Evolutionary conservation across 1,284 basidiomycete genomes (phyloP).

Genomic region (Ceratobasidium sp.): DNA sequence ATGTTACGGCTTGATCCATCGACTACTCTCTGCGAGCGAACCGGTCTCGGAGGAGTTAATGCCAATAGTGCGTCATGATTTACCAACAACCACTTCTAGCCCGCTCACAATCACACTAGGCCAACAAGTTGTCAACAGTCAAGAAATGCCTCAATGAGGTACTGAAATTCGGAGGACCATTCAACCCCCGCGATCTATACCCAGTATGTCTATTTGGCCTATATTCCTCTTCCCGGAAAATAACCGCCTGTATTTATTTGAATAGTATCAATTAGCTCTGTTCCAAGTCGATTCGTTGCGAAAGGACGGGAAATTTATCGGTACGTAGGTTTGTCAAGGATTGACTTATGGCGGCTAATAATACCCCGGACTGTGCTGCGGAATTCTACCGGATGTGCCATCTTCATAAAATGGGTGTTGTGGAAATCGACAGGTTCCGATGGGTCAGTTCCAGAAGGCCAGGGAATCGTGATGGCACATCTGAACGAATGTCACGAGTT

Average conservation of each 20-base stretch:
- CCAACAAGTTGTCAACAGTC: conserved; percentile 90
- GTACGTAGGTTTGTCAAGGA: conserved; percentile 53
- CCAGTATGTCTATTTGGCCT: conserved; percentile 63
- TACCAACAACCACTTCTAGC: background rate
- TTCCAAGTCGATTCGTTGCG: conserved; percentile 95
- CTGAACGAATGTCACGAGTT: conserved; percentile 96
- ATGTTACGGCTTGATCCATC: conserved; percentile 96
- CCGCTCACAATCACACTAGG: conserved; percentile 55
- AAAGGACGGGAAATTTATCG: conserved; percentile 90
- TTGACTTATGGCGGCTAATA: conserved; percentile 47
- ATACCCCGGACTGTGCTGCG: background rate
- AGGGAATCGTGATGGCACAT: conserved; percentile 95
- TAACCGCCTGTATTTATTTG: conserved; percentile 6
- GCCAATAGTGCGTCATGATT: conserved; percentile 74
- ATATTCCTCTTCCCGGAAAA: conserved; percentile 5
- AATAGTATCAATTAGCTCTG: conserved; percentile 89
- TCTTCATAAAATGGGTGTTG: conserved; percentile 42
- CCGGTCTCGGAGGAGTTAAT: conserved; percentile 98
- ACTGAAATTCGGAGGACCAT: conserved; percentile 93
- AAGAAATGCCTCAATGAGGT: conserved; percentile 99
- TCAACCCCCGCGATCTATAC: conserved; percentile 93
- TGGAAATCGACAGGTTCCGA: conserved; percentile 54
- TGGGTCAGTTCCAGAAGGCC: conserved; percentile 89
- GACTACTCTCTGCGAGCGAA: conserved; percentile 93
- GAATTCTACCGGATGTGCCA: background rate